Evolutionary conservation across 2,329 filamentous ascomycete species (phyloP).

Genomic region (Alternaria metachromatica): DNA sequence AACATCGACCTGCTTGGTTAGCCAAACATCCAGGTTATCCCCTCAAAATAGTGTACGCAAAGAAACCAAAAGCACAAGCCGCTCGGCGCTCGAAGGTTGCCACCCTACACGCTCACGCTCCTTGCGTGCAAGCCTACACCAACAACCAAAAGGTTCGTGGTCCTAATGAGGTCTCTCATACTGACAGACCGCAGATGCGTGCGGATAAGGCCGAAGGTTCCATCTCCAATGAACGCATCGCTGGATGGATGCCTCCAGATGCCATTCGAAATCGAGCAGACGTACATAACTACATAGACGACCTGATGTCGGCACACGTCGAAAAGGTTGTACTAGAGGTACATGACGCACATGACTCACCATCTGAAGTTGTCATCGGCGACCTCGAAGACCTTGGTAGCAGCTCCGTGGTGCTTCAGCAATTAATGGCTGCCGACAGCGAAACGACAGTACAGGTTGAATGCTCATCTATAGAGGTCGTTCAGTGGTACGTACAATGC

Average conservation of each 20-base stretch:
- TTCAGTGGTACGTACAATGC: slow-evolving; percentile 1
- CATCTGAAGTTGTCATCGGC: background rate
- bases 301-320: background rate
- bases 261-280: slow-evolving; percentile 8
- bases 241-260: slow-evolving; percentile 12
- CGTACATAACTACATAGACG: slow-evolving; percentile 1
- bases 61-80: background rate
- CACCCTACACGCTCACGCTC: background rate
- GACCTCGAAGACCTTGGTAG: background rate
- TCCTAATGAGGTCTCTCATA: background rate
- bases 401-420: background rate
- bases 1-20: slow-evolving; percentile 11
- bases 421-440: background rate
- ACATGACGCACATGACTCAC: background rate
- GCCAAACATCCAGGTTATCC: slow-evolving; percentile 10
- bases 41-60: slow-evolving; percentile 9
- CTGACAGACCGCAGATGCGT: background rate
- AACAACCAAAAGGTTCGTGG: background rate
- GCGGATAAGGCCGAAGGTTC: background rate
- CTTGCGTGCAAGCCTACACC: background rate
- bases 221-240: background rate
- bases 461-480: background rate
- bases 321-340: background rate
- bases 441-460: background rate
- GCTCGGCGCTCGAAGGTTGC: background rate